These are phyloP conservation scores for Geotrichum citri-aurantii DNA, from an alignment of 1,139 yeast species.

Conservation along the genomic window DNA sequence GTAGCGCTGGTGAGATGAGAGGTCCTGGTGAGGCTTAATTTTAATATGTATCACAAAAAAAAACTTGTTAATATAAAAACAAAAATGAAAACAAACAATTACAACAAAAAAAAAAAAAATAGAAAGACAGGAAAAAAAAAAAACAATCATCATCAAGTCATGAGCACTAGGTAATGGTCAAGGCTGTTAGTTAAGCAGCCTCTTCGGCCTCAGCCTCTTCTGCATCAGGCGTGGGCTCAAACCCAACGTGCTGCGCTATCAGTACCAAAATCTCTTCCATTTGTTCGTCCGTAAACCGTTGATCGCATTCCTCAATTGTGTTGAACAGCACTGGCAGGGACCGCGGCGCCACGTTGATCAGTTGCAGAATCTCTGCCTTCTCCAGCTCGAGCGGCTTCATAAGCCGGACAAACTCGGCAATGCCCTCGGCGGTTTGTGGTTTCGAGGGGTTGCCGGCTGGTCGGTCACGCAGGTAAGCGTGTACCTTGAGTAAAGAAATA, in stretches of 20 bases:
- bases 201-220: constrained; percentile 11
- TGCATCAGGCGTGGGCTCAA: constrained; percentile 16
- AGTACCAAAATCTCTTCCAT: constrained; percentile 51
- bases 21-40: constrained; percentile 23
- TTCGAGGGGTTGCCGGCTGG: constrained; percentile 39
- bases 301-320: constrained; percentile 87
- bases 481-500: too few species aligned
- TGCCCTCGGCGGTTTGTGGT: constrained; percentile 44
- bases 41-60: constrained; percentile 2
- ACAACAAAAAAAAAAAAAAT: neutral
- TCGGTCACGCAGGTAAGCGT: constrained; percentile 45
- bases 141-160: neutral
- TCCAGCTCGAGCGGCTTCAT: constrained; percentile 59
- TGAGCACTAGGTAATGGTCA: neutral
- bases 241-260: constrained; percentile 42
- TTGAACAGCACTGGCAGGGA: constrained; percentile 73
- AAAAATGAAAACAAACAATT: constrained; percentile 18
- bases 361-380: constrained; percentile 79
- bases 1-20: constrained; percentile 22
- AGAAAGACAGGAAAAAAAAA: neutral
- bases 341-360: constrained; percentile 73
- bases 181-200: neutral
- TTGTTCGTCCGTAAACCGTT: constrained; percentile 61
- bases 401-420: constrained; percentile 42
- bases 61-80: constrained; percentile 4